Conservation (phyloP, 2,329 filamentous ascomycete genomes). For the Stagonosporopsis cucurbitacearum region DNA sequence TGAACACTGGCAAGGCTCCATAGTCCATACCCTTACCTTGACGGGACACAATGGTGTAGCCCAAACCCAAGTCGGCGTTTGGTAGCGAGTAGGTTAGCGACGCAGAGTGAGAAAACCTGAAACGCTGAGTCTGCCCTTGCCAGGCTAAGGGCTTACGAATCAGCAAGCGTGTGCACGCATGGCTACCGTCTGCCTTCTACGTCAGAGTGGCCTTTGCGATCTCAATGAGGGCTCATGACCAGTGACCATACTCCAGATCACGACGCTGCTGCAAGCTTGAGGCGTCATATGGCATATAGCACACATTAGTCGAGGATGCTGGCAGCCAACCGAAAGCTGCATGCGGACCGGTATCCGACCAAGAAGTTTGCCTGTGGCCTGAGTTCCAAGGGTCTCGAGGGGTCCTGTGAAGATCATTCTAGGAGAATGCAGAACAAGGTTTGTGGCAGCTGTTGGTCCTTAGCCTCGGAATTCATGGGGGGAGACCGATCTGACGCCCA, state of each 20-base stretch:
- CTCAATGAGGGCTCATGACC: background rate
- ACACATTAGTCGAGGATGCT: constrained; percentile 1
- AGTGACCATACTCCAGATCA: constrained; percentile 1
- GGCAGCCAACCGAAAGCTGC: constrained; percentile 1
- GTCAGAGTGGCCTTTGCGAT: constrained; percentile 7
- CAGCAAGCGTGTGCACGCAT: constrained; percentile 31
- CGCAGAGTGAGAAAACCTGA: constrained; percentile 29
- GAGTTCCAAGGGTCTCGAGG: constrained; percentile 3
- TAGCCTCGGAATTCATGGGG: constrained; percentile 35
- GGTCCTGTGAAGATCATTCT: constrained; percentile 2
- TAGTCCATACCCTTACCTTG: background rate
- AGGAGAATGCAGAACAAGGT: constrained; percentile 23
- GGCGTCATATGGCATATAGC: constrained; percentile 13
- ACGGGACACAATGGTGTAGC: background rate
- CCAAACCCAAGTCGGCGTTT: constrained; percentile 10
- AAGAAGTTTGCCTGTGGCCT: background rate
- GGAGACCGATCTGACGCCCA: constrained; percentile 38
- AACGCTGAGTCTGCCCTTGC: constrained; percentile 32
- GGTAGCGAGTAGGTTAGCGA: constrained; percentile 18
- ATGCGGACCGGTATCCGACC: background rate
- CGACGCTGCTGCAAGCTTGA: constrained; percentile 4
- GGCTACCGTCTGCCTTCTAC: constrained; percentile 15
- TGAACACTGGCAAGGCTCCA: background rate
- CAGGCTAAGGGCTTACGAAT: constrained; percentile 42
- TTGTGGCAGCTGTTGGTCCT: constrained; percentile 35